phyloP scores from a whole-genome alignment of 352 stramenopile species.

The Globisporangium uncinulatum region DNA sequence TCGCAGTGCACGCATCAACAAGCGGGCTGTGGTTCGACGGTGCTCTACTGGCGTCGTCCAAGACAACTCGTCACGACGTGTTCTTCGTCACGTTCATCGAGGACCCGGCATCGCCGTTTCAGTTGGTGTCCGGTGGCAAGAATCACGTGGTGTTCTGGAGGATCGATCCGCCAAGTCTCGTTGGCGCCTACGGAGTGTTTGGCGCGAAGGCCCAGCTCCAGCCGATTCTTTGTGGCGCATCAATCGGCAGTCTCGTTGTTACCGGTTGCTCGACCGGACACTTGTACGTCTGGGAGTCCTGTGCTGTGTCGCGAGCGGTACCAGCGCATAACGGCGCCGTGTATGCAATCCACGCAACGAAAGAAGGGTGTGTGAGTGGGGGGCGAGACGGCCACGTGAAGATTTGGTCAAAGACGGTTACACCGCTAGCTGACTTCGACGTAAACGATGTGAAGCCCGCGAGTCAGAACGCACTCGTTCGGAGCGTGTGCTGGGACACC shows the following conservation, averaged over 20 bases:
- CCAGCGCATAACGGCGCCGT: constrained; percentile 65
- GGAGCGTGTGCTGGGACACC: constrained; percentile 62
- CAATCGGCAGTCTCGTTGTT: constrained; percentile 42
- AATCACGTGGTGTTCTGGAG: constrained; percentile 75
- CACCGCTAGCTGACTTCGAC: constrained; percentile 58
- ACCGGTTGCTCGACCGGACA: constrained; percentile 63
- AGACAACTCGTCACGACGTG: constrained; percentile 44
- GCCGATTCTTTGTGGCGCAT: constrained; percentile 50
- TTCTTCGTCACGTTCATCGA: constrained; percentile 63
- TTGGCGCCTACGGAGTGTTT: constrained; percentile 56
- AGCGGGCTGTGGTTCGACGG: constrained; percentile 61
- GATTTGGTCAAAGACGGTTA: constrained; percentile 49
- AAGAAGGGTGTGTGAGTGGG: constrained; percentile 47
- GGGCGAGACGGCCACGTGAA: constrained; percentile 65
- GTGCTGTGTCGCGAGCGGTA: constrained; percentile 42
- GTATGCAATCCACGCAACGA: constrained; percentile 58
- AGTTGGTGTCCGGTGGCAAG: constrained; percentile 55
- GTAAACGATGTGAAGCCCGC: constrained; percentile 47
- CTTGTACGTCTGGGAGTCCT: constrained; percentile 69
- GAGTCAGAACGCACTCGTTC: constrained; percentile 33
- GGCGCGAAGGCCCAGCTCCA: constrained; percentile 49
- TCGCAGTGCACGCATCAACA: constrained; percentile 59
- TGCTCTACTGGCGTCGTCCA: constrained; percentile 39
- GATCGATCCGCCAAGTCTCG: constrained; percentile 39
- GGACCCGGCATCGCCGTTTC: constrained; percentile 31